These are phyloP conservation scores for Amylostereum chailletii DNA, from an alignment of 1,284 basidiomycete species.

Conservation along the genomic window DNA sequence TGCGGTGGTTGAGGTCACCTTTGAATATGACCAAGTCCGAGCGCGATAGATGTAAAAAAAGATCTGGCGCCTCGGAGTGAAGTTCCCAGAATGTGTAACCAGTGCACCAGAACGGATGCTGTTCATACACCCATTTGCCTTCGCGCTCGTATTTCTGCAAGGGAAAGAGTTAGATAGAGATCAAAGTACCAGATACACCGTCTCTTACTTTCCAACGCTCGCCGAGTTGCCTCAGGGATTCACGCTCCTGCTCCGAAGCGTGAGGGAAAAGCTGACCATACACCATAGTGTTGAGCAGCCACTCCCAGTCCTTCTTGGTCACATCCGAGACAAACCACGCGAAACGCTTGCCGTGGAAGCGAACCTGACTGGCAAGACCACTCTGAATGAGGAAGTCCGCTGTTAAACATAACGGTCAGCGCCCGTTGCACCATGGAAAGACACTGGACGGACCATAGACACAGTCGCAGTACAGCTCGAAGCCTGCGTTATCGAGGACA, in stretches of 20 bases:
- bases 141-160: constrained; percentile 83
- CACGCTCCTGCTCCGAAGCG: constrained; percentile 71
- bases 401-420: constrained; percentile 18
- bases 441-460: constrained; percentile 72
- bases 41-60: constrained; percentile 87
- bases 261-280: constrained; percentile 86
- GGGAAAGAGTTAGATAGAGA: neutral
- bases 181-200: neutral
- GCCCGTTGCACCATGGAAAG: neutral
- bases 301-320: constrained; percentile 93
- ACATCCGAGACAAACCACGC: constrained; percentile 98
- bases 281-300: constrained; percentile 83
- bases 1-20: constrained; percentile 75
- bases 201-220: constrained; percentile 77
- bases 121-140: constrained; percentile 93
- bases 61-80: constrained; percentile 83
- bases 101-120: constrained; percentile 95
- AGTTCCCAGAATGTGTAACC: constrained; percentile 96
- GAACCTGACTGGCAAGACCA: constrained; percentile 78
- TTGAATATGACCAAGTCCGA: constrained; percentile 96
- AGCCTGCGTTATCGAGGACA: constrained; percentile 84
- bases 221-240: constrained; percentile 77
- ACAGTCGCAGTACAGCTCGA: constrained; percentile 94
- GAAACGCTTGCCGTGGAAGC: constrained; percentile 90
- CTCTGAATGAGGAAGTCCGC: constrained; percentile 89